Conservation (phyloP, 2,329 filamentous ascomycete genomes). For the Colletotrichum sp. region DNA sequence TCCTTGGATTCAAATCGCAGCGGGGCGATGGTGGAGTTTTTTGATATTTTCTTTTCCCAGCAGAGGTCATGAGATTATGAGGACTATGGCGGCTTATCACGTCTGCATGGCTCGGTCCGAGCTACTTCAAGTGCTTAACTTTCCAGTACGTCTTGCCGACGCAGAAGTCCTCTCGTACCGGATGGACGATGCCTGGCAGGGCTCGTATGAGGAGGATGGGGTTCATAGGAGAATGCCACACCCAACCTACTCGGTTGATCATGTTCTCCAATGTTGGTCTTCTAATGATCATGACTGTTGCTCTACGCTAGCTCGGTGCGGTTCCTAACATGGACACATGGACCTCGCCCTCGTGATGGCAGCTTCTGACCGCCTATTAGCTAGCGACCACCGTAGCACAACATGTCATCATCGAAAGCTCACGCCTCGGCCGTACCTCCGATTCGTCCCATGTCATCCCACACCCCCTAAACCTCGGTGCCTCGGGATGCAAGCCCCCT, state of each 20-base stretch:
- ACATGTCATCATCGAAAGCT: neutral
- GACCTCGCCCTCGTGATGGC: neutral
- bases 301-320: neutral
- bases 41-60: neutral
- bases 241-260: neutral
- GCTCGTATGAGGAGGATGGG: neutral
- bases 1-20: neutral
- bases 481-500: neutral
- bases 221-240: neutral
- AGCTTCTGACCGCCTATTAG: neutral
- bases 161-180: neutral
- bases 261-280: neutral
- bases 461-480: neutral
- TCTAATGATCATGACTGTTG: neutral
- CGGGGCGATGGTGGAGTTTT: constrained; percentile 13
- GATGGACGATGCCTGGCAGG: neutral
- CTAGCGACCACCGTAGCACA: neutral
- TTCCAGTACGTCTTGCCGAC: neutral
- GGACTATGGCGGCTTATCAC: neutral
- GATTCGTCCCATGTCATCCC: neutral
- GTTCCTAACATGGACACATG: neutral
- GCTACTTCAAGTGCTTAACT: neutral
- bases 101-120: neutral
- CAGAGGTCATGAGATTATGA: constrained; percentile 6
- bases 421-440: neutral